A percentile compares a stretch with the other conserved stretches of the same genome.
Evolutionary conservation across 768 basidiomycete genomes (phyloP).

Genomic region (Suillus subaureus): DNA sequence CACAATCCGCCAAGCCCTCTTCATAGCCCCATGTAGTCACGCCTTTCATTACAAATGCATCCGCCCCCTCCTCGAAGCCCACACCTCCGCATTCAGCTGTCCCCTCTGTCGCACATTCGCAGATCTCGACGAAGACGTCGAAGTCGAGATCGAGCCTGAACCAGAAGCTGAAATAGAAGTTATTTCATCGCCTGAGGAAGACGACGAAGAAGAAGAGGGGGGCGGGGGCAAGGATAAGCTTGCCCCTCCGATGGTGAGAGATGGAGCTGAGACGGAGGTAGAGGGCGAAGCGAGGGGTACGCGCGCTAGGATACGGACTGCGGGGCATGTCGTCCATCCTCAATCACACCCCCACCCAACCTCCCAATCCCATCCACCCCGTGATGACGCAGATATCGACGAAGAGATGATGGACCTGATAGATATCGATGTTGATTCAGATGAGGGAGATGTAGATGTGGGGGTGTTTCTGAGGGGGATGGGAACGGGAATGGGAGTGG

Average conservation of each 20-base stretch:
- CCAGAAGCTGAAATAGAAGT: constrained; percentile 27
- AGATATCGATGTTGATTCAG: constrained; percentile 8
- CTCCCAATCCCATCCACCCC: constrained; percentile 7
- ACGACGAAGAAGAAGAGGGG: constrained; percentile 17
- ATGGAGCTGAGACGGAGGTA: constrained; percentile 37
- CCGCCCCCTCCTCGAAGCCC: constrained; percentile 82
- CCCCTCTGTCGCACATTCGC: constrained; percentile 95
- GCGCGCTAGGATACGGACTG: constrained; percentile 30
- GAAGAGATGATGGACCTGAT: constrained; percentile 31
- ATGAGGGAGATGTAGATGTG: constrained; percentile 13
- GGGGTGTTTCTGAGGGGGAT: constrained; percentile 17
- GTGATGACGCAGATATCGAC: constrained; percentile 16
- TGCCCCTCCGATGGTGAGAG: constrained; percentile 23
- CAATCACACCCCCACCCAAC: background rate
- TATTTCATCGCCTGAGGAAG: constrained; percentile 1
- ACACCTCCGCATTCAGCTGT: constrained; percentile 93
- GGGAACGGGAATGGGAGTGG: constrained; percentile 13
- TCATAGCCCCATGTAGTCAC: constrained; percentile 98
- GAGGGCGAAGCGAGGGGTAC: constrained; percentile 26
- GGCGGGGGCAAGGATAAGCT: constrained; percentile 14
- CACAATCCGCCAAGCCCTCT: constrained; percentile 92
- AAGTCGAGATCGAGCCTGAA: constrained; percentile 52
- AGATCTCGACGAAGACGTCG: constrained; percentile 94
- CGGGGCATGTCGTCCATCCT: constrained; percentile 21
- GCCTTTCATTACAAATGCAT: constrained; percentile 98